Evolutionary conservation across 345 rosid species (phyloP).

Genomic region (Gossypioides kirkii): DNA sequence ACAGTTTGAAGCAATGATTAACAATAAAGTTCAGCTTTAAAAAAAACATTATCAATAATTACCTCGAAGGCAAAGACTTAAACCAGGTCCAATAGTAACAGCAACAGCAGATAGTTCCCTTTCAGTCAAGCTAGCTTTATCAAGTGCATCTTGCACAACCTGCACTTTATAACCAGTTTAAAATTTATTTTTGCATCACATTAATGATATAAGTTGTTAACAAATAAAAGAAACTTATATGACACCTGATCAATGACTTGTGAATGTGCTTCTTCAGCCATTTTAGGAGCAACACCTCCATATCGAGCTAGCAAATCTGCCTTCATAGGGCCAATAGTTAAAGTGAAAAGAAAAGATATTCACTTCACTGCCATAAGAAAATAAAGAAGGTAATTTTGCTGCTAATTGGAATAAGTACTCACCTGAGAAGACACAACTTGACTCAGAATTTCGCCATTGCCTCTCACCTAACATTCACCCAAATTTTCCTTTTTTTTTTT

Average conservation of each 20-base stretch:
- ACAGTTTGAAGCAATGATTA: background rate
- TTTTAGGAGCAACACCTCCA: constrained; percentile 96
- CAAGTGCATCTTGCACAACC: constrained; percentile 88
- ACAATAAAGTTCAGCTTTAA: background rate
- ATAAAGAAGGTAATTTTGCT: background rate
- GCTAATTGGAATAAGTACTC: background rate
- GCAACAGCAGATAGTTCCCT: constrained; percentile 86
- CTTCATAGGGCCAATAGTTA: constrained; percentile 30
- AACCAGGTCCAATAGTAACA: constrained; percentile 97
- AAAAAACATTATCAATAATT: constrained; percentile 15
- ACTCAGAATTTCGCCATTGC: constrained; percentile 81
- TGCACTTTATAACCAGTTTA: constrained; percentile 23
- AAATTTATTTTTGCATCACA: background rate
- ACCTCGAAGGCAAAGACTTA: constrained; percentile 95
- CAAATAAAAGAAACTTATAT: background rate
- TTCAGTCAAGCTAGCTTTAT: constrained; percentile 58
- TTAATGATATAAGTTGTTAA: background rate
- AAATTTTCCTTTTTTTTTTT: constrained; percentile 2
- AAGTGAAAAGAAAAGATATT: constrained; percentile 13
- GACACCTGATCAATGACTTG: constrained; percentile 73
- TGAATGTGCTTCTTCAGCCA: constrained; percentile 90
- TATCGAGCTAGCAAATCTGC: constrained; percentile 78
- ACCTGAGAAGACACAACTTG: constrained; percentile 98
- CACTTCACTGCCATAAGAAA: background rate
- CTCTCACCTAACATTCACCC: constrained; percentile 53